phyloP scores from a whole-genome alignment of 2,329 filamentous ascomycete species.

The Phaeosphaeriaceae sp. region DNA sequence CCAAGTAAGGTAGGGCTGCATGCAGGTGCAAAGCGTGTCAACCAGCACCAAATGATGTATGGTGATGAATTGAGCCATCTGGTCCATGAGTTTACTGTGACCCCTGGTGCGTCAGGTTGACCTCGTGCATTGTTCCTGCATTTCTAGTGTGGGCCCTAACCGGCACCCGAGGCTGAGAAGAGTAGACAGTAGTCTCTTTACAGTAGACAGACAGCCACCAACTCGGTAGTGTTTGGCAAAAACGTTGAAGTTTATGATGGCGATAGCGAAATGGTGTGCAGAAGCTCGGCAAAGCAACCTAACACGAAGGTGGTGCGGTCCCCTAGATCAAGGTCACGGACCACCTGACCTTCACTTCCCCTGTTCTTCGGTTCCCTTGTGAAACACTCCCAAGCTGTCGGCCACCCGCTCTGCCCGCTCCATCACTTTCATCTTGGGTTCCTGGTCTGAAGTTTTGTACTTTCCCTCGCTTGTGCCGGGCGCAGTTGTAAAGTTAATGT shows the following conservation, averaged over 20 bases:
- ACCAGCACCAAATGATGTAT: not conserved
- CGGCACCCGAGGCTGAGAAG: not conserved
- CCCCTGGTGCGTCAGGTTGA: constrained; percentile 9
- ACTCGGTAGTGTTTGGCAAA: no score
- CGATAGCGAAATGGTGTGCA: no score
- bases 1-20: no score
- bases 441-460: not conserved
- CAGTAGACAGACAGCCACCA: no score
- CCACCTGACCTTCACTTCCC: not conserved
- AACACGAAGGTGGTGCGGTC: not conserved
- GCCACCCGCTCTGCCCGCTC: constrained; percentile 4
- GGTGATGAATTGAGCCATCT: not conserved
- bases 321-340: not conserved
- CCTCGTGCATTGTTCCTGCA: constrained; percentile 12
- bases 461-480: constrained; percentile 8
- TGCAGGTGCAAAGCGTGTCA: not conserved
- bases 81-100: constrained; percentile 5
- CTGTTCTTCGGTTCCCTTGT: not conserved
- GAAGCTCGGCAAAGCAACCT: no score
- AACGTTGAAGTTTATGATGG: no score
- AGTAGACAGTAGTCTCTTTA: no score
- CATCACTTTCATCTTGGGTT: not conserved
- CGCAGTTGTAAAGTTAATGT: constrained; percentile 10
- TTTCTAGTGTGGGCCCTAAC: not conserved
- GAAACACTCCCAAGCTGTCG: constrained; percentile 12